phyloP scores from a whole-genome alignment of 208 protist genomes.

The Leishmania tropica region DNA sequence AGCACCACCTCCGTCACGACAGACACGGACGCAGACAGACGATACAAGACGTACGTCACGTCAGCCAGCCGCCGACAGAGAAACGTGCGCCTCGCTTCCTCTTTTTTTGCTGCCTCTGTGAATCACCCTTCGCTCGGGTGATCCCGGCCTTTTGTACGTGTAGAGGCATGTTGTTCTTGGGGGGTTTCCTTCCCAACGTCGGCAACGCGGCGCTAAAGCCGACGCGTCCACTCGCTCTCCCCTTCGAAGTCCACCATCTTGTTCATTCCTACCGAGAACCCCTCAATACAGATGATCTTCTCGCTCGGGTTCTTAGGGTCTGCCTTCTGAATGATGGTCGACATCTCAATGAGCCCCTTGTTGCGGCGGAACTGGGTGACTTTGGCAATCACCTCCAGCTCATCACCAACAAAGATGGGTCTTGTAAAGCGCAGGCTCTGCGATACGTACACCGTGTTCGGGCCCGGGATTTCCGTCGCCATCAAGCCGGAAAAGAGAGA shows the following conservation, averaged over 20 bases:
- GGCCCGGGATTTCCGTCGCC: conserved; percentile 80
- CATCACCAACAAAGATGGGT: conserved; percentile 83
- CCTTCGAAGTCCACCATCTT: conserved; percentile 72
- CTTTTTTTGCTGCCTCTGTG: neutral
- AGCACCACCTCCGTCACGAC: neutral
- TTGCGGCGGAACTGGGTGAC: conserved; percentile 68
- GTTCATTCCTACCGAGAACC: conserved; percentile 74
- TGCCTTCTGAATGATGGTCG: conserved; percentile 63
- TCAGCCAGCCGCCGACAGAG: neutral
- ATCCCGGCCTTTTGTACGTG: neutral
- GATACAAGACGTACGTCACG: neutral
- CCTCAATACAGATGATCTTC: conserved; percentile 66
- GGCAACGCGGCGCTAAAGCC: conserved; percentile 4
- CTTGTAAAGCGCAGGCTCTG: conserved; percentile 76
- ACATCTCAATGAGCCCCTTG: conserved; percentile 72
- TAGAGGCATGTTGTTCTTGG: neutral
- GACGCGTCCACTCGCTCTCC: conserved; percentile 58
- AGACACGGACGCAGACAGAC: neutral
- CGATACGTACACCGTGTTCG: conserved; percentile 87
- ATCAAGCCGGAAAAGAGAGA: conserved; percentile 88
- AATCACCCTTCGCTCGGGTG: neutral
- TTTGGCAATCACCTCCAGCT: conserved; percentile 69
- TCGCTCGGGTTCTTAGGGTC: conserved; percentile 40
- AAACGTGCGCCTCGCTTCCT: neutral
- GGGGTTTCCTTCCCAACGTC: neutral